Evolutionary conservation across 2,329 filamentous ascomycete genomes (phyloP), one percentile per base, ranked within the genome.

Genomic region (Aspergillus aculeatus): DNA sequence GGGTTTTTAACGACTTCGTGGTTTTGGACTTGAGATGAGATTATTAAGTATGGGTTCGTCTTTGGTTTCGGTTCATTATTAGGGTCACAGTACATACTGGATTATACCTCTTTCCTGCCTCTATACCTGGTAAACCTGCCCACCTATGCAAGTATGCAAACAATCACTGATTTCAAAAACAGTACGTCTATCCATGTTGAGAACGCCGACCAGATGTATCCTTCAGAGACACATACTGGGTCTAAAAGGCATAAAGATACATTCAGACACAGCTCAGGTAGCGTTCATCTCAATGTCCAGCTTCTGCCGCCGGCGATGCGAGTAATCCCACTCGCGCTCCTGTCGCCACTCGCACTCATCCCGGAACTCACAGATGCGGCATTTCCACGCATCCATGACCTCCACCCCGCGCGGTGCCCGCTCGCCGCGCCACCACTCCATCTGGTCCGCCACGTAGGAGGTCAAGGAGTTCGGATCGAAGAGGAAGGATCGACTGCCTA

Each of bases 331-430:
- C 57, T 93, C 86, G 75, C 90, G 88, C 11, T 81, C 81, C 66
- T 83, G 81, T 41, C 93, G 82, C 94, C 94, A 98, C 12, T 84
- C 82, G 73, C 94, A 98, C 2, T 80, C 82, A 2, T 91, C 87
- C 0, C 83, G 85, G 73, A 97, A 97, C 65, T 96, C 92, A 70
- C 94, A 98, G 24, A 83, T 86, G 21, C 86, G 80, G 72, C 94
- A 98, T 74, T 97, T 98, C 78, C 89, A 96, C 0, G 91, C 90
- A 67, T 97, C 93, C 69, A 93, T 88, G 6, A 96, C 83, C 6
- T 85, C 82, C 2, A 97, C 93, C 0, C 94, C 94, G 7, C 82
- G 81, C 0, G 92, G 86, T 53, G 83, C 77, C 16, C 93, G 80
- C 67, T 89, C 81, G 1, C 93, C 94, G 32, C 84, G 86, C 94